Base-by-base conservation (phyloP, 2,329 filamentous ascomycete genomes). In the Stagonosporopsis chrysanthemi region DNA sequence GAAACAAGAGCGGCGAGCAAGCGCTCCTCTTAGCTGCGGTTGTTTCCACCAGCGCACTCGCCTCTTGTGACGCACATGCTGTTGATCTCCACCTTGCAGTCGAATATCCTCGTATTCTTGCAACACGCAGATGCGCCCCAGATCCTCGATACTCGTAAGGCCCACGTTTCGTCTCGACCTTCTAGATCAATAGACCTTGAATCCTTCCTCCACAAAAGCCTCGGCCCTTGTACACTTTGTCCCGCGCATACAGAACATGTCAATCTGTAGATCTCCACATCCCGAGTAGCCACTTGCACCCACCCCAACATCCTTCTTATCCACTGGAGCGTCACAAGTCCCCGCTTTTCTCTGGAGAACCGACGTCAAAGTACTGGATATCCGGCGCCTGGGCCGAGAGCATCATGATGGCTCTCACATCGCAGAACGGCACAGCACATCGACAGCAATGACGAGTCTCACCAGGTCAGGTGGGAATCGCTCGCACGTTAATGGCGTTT, bases 241-340 rank as follows among this genome's bases (percentile, higher is more conserved):
- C 55, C 54, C 53, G 51, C 52, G 38, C 29, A 45, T 59, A 48
- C 56, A 49, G 49, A 29, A 41, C 55, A 53, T 64, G 58, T 35
- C 52, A 64, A 59, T 52, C 51, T 56, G 58, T 49, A 59, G 61
- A 66, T 64, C 63, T 24, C 42, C 53, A 55, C 42, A 31, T 48
- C 42, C 6, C 17, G 22, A 44, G 23, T 31, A 40, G 36, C 53
- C 53, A 46, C 48, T 52, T 28, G 40, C 38, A 44, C 33, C 45
- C 45, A 44, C 46, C 38, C 36, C 24, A 29, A 2, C 29, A 26
- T 43, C 29, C 14, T 23, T 14, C 39, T 45, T 46, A 22, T 40
- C 39, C 54, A 48, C 35, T n/a, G n/a, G n/a, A 50, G 49, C 56
- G 45, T 50, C 56, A 53, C 50, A n/a, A 31, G 19, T 3, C 45